These are phyloP conservation scores for Saraca asoca DNA, from an alignment of 331 rosid genomes.

Conservation along the genomic window DNA sequence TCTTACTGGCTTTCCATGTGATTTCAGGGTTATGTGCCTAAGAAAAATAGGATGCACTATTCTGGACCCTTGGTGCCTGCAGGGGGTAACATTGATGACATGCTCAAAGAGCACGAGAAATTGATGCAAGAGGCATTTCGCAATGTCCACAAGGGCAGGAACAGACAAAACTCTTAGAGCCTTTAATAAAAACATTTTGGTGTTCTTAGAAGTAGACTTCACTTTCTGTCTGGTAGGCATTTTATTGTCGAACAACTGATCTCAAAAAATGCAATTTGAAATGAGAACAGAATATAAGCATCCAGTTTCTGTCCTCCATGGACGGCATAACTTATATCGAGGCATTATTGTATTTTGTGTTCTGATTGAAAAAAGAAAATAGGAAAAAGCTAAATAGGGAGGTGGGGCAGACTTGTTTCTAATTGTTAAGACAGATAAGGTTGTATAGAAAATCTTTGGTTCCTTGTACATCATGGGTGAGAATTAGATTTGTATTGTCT, in stretches of 20 bases:
- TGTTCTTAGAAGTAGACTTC: neutral
- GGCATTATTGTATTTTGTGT: slow-evolving; percentile 2
- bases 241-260: neutral
- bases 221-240: neutral
- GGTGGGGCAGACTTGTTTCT: slow-evolving; percentile 4
- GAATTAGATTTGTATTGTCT: slow-evolving; percentile 17
- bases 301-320: neutral
- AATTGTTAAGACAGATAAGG: slow-evolving; percentile 2
- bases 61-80: slow-evolving; percentile 88
- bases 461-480: slow-evolving; percentile 21
- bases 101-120: slow-evolving; percentile 86
- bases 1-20: slow-evolving; percentile 15
- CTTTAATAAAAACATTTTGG: slow-evolving; percentile 1
- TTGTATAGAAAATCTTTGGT: slow-evolving; percentile 5
- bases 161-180: slow-evolving; percentile 21
- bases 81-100: slow-evolving; percentile 79
- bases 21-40: slow-evolving; percentile 54
- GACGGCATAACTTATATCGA: slow-evolving; percentile 6
- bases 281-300: slow-evolving; percentile 16
- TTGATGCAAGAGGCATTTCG: slow-evolving; percentile 93
- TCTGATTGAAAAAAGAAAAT: neutral
- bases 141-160: slow-evolving; percentile 53
- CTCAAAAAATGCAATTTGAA: neutral
- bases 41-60: slow-evolving; percentile 79
- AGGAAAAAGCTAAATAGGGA: neutral